A percentile compares a stretch with the other conserved stretches of the same genome.
phyloP scores from a whole-genome alignment of 331 rosid species.

The Phaseolus coccineus region DNA sequence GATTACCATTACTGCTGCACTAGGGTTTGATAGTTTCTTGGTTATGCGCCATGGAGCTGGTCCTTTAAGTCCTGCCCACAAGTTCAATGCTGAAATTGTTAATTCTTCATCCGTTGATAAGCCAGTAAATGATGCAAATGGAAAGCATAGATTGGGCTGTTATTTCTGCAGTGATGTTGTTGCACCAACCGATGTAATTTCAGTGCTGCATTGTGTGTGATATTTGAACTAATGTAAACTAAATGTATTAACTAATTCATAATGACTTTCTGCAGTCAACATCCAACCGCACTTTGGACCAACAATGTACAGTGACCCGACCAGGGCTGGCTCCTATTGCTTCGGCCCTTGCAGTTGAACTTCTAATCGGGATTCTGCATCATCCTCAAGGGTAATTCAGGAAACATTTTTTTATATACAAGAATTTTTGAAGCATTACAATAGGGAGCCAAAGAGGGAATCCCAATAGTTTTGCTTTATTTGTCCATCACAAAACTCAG shows the following conservation, averaged over 20 bases:
- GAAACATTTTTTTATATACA: constrained; percentile 3
- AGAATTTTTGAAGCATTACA: neutral
- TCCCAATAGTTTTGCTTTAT: constrained; percentile 1
- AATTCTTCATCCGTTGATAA: constrained; percentile 50
- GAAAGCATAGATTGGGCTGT: constrained; percentile 79
- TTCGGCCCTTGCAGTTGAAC: constrained; percentile 90
- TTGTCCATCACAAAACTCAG: constrained; percentile 27
- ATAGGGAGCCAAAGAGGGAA: neutral
- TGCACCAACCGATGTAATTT: constrained; percentile 88
- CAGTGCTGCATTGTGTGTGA: constrained; percentile 7
- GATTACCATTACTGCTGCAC: constrained; percentile 88
- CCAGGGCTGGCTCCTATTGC: constrained; percentile 96
- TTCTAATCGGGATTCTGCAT: constrained; percentile 80
- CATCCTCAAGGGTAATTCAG: constrained; percentile 78
- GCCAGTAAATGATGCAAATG: constrained; percentile 44
- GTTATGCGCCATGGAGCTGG: constrained; percentile 98
- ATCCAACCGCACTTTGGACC: constrained; percentile 89
- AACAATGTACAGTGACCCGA: constrained; percentile 94
- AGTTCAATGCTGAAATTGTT: constrained; percentile 49
- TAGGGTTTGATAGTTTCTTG: constrained; percentile 93
- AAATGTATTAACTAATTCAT: constrained; percentile 23
- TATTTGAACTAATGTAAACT: constrained; percentile 15
- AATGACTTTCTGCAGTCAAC: constrained; percentile 70
- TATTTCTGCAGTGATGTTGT: constrained; percentile 93
- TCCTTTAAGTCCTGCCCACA: constrained; percentile 58